Evolutionary conservation across 805 yeast species (phyloP), one percentile per base, ranked within the genome.

Genomic region (Barnettozyma salicaria): DNA sequence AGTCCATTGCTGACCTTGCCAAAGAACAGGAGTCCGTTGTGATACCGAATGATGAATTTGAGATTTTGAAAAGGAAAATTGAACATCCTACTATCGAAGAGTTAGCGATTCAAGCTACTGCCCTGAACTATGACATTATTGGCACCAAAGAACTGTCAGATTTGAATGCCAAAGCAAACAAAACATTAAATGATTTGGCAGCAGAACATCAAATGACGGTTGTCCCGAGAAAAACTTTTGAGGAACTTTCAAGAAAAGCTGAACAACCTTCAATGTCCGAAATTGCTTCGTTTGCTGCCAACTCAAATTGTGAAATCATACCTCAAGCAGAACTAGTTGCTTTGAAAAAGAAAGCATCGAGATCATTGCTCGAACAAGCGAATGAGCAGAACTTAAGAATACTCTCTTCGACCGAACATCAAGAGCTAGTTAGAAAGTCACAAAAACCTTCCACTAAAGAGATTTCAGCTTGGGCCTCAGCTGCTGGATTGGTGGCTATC

Each of bases 101-200:
- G 27, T 6, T 49, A 6, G 12, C 43, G 6, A 19, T 20, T 6
- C 34, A 34, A 18, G 52, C 56, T n/a, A 34, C 36, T 13, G 35
- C 43, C 1, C 33, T 47, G 7, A 55, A 56, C 12, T 40, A 47
- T 23, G 39, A 42, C 22, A 37, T 59, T 10, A 16, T 48, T 12
- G 26, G 28, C 7, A 10, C 4, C 8, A n/a, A 30, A 11, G 44
- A 39, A 10, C 30, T 40, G n/a, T 22, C 35, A 2, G 12, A 13
- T 2, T 27, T 48, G 25, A 36, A 25, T 9, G 25, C 12, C 5
- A 36, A 27, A 8, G 23, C 39, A 8, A 6, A 29, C 2, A 20
- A 34, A 11, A 40, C 45, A 13, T 12, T 30, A 12, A 39, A 42
- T 13, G 37, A 30, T 17, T 20, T 40, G 8, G 43, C 43, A 6